Evolutionary conservation across 345 rosid genomes (phyloP).

Genomic region (Eucalyptus marginata): DNA sequence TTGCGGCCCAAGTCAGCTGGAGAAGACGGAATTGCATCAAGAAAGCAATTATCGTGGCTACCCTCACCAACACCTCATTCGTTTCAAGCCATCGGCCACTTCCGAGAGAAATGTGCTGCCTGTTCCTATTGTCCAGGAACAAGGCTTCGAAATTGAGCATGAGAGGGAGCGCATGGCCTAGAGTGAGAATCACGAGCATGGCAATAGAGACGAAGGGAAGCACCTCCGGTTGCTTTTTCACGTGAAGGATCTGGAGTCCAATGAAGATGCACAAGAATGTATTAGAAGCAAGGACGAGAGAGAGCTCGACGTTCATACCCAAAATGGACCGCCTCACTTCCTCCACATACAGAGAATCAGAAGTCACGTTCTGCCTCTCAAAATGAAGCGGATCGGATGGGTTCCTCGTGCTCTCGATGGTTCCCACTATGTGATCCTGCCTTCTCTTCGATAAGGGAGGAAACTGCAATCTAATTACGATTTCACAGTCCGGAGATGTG

Average conservation of each 20-base stretch:
- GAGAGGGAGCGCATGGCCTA: constrained; percentile 26
- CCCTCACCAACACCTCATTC: constrained; percentile 30
- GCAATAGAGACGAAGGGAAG: constrained; percentile 26
- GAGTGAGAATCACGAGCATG: constrained; percentile 32
- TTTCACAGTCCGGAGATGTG: constrained; percentile 23
- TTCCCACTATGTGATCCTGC: constrained; percentile 13
- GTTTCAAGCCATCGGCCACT: constrained; percentile 25
- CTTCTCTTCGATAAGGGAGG: constrained; percentile 16
- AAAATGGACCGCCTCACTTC: constrained; percentile 10
- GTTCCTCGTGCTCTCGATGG: constrained; percentile 19
- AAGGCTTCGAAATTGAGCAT: constrained; percentile 28
- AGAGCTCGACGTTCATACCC: constrained; percentile 45
- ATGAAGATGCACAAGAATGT: constrained; percentile 32
- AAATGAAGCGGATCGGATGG: constrained; percentile 24
- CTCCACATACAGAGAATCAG: background rate
- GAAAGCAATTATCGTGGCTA: constrained; percentile 32
- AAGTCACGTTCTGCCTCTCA: background rate
- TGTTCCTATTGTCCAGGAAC: background rate
- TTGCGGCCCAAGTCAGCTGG: constrained; percentile 23
- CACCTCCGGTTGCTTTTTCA: constrained; percentile 10
- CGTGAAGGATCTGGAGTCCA: constrained; percentile 23
- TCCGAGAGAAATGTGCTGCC: constrained; percentile 1
- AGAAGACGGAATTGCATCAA: constrained; percentile 30
- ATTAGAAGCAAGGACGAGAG: constrained; percentile 19
- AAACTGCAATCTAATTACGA: constrained; percentile 17